Percentiles rank a stretch among this genome's conserved stretches.
Conservation (phyloP, 179 eudicot species). For the Silene coronaria region DNA sequence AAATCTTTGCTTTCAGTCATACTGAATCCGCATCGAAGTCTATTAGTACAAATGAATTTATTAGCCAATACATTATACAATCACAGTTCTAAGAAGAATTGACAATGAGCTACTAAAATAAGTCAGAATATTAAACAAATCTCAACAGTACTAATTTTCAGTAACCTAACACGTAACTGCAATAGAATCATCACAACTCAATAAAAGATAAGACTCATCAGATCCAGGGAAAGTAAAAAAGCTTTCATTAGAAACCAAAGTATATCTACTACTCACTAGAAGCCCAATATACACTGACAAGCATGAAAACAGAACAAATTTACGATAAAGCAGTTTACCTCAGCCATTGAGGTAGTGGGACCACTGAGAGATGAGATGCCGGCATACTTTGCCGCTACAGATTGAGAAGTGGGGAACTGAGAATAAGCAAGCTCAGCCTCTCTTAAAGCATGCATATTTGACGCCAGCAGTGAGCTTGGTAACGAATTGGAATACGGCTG, state of each 20-base stretch:
- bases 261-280: too few relatives aligned
- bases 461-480: constrained; percentile 56
- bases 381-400: constrained; percentile 58
- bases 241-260: background rate
- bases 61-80: too few relatives aligned
- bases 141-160: background rate
- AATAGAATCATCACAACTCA: background rate
- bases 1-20: too few relatives aligned
- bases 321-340: constrained; percentile 37
- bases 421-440: constrained; percentile 75
- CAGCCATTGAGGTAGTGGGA: constrained; percentile 65
- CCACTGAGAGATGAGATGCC: constrained; percentile 50
- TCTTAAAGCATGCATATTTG: constrained; percentile 55
- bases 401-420: constrained; percentile 59
- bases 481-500: constrained; percentile 59
- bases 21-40: too few relatives aligned
- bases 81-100: too few relatives aligned
- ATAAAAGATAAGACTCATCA: background rate
- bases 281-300: too few relatives aligned
- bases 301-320: background rate
- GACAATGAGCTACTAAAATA: too few relatives aligned
- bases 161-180: background rate
- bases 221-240: background rate
- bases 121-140: too few relatives aligned
- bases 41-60: too few relatives aligned